These are phyloP conservation scores for Limtongia smithiae DNA, from an alignment of 805 yeast species.

Conservation along the genomic window DNA sequence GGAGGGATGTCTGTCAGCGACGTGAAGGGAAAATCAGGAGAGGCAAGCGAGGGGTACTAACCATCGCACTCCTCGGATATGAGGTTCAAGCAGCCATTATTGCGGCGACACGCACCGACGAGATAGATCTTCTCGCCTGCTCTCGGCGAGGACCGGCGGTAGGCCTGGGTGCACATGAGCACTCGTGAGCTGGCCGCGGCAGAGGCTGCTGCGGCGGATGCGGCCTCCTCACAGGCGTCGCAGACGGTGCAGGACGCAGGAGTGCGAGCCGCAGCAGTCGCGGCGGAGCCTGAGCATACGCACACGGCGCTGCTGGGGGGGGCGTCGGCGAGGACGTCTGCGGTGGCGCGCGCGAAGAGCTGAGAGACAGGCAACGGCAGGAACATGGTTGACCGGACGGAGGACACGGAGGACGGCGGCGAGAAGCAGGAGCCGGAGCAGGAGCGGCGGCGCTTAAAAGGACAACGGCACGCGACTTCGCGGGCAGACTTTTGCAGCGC, in stretches of 20 bases:
- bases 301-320: too few relatives aligned
- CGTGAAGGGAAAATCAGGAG: not conserved
- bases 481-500: too few relatives aligned
- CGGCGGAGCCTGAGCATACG: not conserved
- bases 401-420: too few relatives aligned
- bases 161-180: not conserved
- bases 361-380: too few relatives aligned
- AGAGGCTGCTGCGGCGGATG: not conserved
- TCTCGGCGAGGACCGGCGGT: not conserved
- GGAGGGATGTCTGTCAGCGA: not conserved
- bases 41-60: not conserved
- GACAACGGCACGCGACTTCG: too few relatives aligned
- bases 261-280: not conserved
- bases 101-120: conserved; percentile 13
- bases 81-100: conserved; percentile 15
- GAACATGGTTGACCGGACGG: too few relatives aligned
- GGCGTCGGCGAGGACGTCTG: too few relatives aligned
- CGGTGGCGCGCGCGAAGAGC: too few relatives aligned
- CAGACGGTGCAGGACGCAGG: not conserved
- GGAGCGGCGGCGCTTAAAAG: too few relatives aligned
- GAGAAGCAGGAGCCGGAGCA: too few relatives aligned
- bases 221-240: not conserved
- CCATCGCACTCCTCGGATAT: conserved; percentile 12
- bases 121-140: conserved; percentile 9
- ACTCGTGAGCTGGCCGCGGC: not conserved